Evolutionary conservation across 2,329 filamentous ascomycete species (phyloP).

Genomic region (Calonectria montana): DNA sequence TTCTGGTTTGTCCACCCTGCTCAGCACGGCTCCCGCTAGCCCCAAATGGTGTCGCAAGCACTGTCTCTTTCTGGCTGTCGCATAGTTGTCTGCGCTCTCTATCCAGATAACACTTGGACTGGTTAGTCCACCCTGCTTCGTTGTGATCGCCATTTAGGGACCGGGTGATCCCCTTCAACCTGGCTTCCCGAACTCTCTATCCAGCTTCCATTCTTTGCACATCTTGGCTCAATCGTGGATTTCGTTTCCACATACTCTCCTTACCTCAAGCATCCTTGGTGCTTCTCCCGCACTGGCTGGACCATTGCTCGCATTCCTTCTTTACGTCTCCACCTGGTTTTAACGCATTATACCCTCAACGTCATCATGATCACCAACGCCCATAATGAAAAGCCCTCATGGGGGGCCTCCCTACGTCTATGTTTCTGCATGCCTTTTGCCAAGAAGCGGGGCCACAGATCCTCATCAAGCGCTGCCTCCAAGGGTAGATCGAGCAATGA

Average conservation of each 20-base stretch:
- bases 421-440: neutral
- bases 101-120: neutral
- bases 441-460: neutral
- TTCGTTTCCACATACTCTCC: neutral
- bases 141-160: constrained; percentile 6
- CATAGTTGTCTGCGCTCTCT: neutral
- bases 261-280: neutral
- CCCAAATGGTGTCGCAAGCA: neutral
- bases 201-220: neutral
- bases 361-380: neutral
- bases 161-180: neutral
- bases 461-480: neutral
- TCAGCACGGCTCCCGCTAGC: constrained; percentile 2
- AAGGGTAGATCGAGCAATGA: neutral
- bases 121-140: neutral
- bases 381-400: neutral
- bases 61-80: neutral
- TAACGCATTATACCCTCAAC: neutral
- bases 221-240: neutral
- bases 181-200: neutral
- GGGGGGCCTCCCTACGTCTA: neutral
- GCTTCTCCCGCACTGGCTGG: neutral
- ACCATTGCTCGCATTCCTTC: neutral
- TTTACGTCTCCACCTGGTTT: neutral
- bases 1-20: neutral